Percentiles rank a stretch among this genome's conserved stretches.
Evolutionary conservation across 768 basidiomycete genomes (phyloP).

Genomic region (Dacryopinax primogenitus): DNA sequence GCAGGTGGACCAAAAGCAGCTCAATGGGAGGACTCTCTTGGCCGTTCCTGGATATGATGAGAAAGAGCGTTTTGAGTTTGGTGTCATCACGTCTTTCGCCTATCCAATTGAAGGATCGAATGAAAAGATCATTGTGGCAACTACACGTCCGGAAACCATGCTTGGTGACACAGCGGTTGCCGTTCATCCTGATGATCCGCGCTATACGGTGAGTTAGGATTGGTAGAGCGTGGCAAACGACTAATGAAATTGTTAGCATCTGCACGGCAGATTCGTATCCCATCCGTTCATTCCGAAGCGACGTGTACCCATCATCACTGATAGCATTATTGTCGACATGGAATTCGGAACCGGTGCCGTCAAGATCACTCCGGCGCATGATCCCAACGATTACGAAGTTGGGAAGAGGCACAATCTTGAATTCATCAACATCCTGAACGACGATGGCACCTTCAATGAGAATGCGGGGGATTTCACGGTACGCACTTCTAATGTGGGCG

Average conservation of each 20-base stretch:
- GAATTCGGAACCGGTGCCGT: constrained; percentile 95
- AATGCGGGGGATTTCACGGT: constrained; percentile 77
- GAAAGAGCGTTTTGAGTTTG: constrained; percentile 96
- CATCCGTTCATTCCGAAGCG: constrained; percentile 80
- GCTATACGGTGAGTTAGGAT: constrained; percentile 51
- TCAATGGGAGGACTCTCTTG: constrained; percentile 71
- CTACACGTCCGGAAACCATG: constrained; percentile 98
- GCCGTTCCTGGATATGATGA: constrained; percentile 86
- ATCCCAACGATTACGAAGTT: constrained; percentile 93
- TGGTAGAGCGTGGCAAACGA: neutral
- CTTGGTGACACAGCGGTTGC: constrained; percentile 95
- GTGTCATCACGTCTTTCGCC: constrained; percentile 90
- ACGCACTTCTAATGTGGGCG: constrained; percentile 10
- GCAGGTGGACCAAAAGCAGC: constrained; percentile 83
- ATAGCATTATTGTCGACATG: constrained; percentile 79
- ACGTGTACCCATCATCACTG: constrained; percentile 75
- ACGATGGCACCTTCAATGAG: constrained; percentile 88
- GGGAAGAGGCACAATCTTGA: constrained; percentile 75
- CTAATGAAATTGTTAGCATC: constrained; percentile 39
- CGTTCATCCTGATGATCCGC: constrained; percentile 82
- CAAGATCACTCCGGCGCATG: constrained; percentile 97
- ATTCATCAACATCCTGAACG: constrained; percentile 90
- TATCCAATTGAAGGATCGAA: constrained; percentile 88
- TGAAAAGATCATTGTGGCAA: constrained; percentile 84
- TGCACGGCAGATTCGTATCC: constrained; percentile 80